phyloP scores from a whole-genome alignment of 1,139 yeast genomes.

The Nakaseomyces bracarensis region DNA sequence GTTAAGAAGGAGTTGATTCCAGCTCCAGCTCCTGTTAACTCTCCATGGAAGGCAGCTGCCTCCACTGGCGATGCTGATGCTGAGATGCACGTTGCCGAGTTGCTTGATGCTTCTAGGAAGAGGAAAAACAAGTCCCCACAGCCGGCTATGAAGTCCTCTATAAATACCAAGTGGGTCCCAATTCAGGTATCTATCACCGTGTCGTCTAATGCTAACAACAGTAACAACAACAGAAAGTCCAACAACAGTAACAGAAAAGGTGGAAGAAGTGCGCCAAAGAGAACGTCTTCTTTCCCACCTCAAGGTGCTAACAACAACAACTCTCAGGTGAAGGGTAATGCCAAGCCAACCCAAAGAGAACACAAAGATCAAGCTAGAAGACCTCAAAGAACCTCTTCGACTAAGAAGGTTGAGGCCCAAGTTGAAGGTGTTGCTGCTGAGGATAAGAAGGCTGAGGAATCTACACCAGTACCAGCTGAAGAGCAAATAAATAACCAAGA shows the following conservation, averaged over 20 bases:
- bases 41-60: slow-evolving; percentile 54
- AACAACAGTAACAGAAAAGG: slow-evolving; percentile 8
- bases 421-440: neutral
- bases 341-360: neutral
- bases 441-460: slow-evolving; percentile 1
- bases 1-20: slow-evolving; percentile 43
- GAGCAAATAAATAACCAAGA: slow-evolving; percentile 5
- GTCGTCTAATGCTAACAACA: slow-evolving; percentile 10
- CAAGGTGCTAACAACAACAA: neutral
- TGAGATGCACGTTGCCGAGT: slow-evolving; percentile 12
- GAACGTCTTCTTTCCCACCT: neutral
- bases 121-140: slow-evolving; percentile 25
- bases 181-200: slow-evolving; percentile 57
- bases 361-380: neutral
- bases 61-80: slow-evolving; percentile 28
- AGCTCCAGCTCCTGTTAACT: slow-evolving; percentile 65
- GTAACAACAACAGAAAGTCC: slow-evolving; percentile 12
- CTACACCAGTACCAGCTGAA: neutral
- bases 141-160: slow-evolving; percentile 42
- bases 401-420: slow-evolving; percentile 1
- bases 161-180: slow-evolving; percentile 86
- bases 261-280: slow-evolving; percentile 3
- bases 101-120: slow-evolving; percentile 14
- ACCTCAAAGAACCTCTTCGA: neutral
- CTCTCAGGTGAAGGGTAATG: neutral